phyloP scores from a whole-genome alignment of 768 basidiomycete genomes.

The Cyathus striatus region DNA sequence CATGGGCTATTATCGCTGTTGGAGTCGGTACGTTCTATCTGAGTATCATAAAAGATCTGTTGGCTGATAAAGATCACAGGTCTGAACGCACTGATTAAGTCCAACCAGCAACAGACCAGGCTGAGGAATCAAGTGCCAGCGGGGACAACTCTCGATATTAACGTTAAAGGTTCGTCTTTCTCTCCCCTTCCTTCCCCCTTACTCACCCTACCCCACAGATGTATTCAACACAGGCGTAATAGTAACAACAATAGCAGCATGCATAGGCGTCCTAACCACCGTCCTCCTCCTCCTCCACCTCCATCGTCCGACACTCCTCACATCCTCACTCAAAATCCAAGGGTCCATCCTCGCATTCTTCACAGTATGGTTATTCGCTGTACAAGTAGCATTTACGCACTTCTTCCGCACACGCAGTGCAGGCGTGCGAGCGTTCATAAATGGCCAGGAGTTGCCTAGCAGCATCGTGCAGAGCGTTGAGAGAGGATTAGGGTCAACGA shows the following conservation, averaged over 20 bases:
- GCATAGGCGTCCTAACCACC: slow-evolving; percentile 11
- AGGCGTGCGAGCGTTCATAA: slow-evolving; percentile 30
- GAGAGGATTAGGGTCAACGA: slow-evolving; percentile 23
- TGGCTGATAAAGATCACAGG: slow-evolving; percentile 5
- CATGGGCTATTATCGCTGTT: slow-evolving; percentile 19
- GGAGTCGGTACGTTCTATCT: slow-evolving; percentile 9
- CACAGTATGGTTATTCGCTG: slow-evolving; percentile 38
- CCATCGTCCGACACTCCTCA: slow-evolving; percentile 8
- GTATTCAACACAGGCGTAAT: slow-evolving; percentile 14
- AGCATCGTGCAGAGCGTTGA: slow-evolving; percentile 24
- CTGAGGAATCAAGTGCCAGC: slow-evolving; percentile 11
- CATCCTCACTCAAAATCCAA: slow-evolving; percentile 23
- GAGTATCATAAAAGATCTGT: neutral
- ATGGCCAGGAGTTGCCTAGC: slow-evolving; percentile 22
- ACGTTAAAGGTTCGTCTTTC: slow-evolving; percentile 11
- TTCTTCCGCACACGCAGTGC: slow-evolving; percentile 35
- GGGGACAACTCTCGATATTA: slow-evolving; percentile 9
- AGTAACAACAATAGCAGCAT: slow-evolving; percentile 9
- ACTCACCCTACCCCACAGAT: slow-evolving; percentile 9
- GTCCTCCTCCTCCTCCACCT: slow-evolving; percentile 9
- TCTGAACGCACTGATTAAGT: slow-evolving; percentile 19
- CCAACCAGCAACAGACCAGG: slow-evolving; percentile 10
- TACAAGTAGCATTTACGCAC: slow-evolving; percentile 36
- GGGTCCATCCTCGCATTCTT: slow-evolving; percentile 30
- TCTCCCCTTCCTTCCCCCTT: neutral